Percentiles rank a stretch among this genome's conserved stretches.
Evolutionary conservation across 2,329 filamentous ascomycete genomes (phyloP).

Genomic region (Penicillium polonicum): DNA sequence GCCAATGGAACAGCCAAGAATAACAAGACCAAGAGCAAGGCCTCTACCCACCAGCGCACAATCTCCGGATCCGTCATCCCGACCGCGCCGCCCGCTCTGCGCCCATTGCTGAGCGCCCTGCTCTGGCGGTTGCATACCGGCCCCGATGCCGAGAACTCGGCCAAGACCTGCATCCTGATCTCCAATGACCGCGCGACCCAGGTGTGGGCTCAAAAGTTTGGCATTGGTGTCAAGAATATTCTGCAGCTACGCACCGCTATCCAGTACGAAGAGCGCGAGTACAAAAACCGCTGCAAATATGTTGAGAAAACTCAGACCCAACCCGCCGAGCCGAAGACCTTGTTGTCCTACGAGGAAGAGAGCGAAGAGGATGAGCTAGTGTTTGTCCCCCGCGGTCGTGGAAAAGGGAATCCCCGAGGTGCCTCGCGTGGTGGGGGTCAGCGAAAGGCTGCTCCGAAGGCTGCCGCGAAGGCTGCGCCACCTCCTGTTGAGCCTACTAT

Average conservation of each 20-base stretch:
- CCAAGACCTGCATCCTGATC: constrained; percentile 44
- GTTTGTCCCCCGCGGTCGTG: constrained; percentile 45
- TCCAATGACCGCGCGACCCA: constrained; percentile 47
- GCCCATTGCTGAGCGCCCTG: constrained; percentile 46
- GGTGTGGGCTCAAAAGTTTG: constrained; percentile 49
- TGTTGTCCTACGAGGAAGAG: constrained; percentile 50
- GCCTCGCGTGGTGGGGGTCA: constrained; percentile 27
- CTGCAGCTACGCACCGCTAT: constrained; percentile 49
- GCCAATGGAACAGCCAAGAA: constrained; percentile 25
- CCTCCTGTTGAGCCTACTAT: constrained; percentile 29
- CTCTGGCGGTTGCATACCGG: constrained; percentile 46
- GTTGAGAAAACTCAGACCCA: constrained; percentile 43
- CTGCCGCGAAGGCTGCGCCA: constrained; percentile 23
- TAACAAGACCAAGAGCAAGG: constrained; percentile 20
- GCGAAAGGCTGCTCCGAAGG: constrained; percentile 36
- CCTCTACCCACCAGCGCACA: constrained; percentile 33
- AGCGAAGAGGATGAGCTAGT: constrained; percentile 51
- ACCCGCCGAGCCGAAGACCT: constrained; percentile 40
- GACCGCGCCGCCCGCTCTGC: constrained; percentile 41
- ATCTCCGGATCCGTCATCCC: constrained; percentile 37
- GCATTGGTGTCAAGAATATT: constrained; percentile 49
- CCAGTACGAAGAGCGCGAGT: constrained; percentile 48
- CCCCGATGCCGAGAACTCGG: constrained; percentile 33
- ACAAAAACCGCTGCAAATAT: constrained; percentile 47
- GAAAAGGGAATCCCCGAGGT: constrained; percentile 34